Conservation (phyloP, 345 rosid genomes). For the Boechera divaricarpa region DNA sequence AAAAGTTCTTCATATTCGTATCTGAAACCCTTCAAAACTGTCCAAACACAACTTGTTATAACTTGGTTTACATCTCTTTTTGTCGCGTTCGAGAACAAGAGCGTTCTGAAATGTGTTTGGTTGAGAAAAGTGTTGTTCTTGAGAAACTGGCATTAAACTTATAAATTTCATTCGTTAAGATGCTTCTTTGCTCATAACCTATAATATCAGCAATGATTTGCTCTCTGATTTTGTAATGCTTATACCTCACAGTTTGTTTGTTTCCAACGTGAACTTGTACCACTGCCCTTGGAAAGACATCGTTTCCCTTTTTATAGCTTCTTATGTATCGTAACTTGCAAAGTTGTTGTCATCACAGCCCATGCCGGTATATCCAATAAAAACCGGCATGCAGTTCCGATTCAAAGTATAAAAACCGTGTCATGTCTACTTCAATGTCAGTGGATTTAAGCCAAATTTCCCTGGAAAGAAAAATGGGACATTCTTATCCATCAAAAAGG, state of each 20-base stretch:
- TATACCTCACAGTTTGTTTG: background rate
- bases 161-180: slow-evolving; percentile 13
- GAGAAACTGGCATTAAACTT: slow-evolving; percentile 19
- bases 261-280: background rate
- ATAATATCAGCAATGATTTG: background rate
- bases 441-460: background rate
- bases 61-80: slow-evolving; percentile 1
- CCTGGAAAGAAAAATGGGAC: background rate
- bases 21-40: slow-evolving; percentile 23
- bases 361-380: background rate
- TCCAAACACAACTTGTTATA: slow-evolving; percentile 21
- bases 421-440: background rate
- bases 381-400: background rate
- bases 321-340: background rate
- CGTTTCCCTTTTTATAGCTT: background rate
- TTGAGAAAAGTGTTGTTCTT: slow-evolving; percentile 38
- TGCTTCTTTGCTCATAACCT: background rate
- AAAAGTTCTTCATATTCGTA: slow-evolving; percentile 17
- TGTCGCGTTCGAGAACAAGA: slow-evolving; percentile 11
- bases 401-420: background rate
- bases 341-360: background rate
- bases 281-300: background rate
- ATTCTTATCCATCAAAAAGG: background rate
- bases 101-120: slow-evolving; percentile 35
- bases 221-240: background rate